Evolutionary conservation across 768 basidiomycete genomes (phyloP).

Genomic region (Dendrothele bispora): DNA sequence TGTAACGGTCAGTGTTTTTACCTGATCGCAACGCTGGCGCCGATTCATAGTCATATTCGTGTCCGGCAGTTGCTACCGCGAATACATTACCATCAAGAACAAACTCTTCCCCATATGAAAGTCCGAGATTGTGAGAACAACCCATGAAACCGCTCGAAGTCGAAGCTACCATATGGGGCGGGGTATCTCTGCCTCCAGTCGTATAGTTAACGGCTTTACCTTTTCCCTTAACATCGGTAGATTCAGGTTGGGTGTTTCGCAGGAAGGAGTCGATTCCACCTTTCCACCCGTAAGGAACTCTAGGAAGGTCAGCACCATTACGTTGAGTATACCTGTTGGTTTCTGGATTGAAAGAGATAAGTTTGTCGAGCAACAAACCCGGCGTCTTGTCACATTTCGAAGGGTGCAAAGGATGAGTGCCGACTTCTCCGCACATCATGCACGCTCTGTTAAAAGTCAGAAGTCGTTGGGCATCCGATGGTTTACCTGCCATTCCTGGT

Average conservation of each 20-base stretch:
- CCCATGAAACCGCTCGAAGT: neutral
- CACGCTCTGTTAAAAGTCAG: neutral
- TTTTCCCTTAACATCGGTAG: no score
- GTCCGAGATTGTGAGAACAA: neutral
- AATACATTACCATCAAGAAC: neutral
- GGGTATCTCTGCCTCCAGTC: neutral
- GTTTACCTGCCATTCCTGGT: neutral
- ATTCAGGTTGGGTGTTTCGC: no score
- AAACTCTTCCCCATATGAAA: neutral
- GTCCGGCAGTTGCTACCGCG: neutral
- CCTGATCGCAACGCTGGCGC: neutral
- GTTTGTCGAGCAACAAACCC: neutral
- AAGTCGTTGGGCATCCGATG: neutral
- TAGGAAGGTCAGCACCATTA: neutral
- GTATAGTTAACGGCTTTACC: neutral
- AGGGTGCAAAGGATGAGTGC: neutral
- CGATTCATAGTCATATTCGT: neutral
- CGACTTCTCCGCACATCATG: no score
- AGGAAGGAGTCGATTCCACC: neutral
- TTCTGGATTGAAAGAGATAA: conserved; percentile 1
- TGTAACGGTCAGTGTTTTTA: neutral
- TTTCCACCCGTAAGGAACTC: neutral
- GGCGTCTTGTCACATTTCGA: neutral
- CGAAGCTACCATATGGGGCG: conserved; percentile 2
- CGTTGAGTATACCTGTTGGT: neutral